Base-by-base conservation (phyloP, 2,329 filamentous ascomycete genomes). In the Aspergillus piperis region DNA sequence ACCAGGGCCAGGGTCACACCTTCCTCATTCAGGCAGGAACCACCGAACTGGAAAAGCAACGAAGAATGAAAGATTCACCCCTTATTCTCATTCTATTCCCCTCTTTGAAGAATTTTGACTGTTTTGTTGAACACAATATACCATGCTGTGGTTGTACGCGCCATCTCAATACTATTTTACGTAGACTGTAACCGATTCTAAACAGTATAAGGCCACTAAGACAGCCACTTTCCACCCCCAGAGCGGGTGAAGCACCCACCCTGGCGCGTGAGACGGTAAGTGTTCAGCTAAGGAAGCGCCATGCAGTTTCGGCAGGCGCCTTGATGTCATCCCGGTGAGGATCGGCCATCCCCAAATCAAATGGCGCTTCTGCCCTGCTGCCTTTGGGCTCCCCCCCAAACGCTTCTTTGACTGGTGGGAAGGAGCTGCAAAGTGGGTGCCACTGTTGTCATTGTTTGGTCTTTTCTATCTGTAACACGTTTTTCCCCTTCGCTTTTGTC, bases 251-350 rank as follows among this genome's bases (percentile, higher is more conserved):
- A 36, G 32, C 32, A 36, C 11, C 32, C 32, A 36, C 32, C 32
- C 32, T 36, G 32, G 32, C 32, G 11, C 32, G 32, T 36, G 32
- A 36, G 32, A 36, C 32, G 11, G 41, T 44, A 44, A 47, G 49
- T 41, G 51, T 49, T 39, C 10, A 23, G 30, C 32, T 36, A 36
- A 36, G 36, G 23, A 63, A 56, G 55, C 53, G 61, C 61, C 27
- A 27, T 52, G 57, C 39, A 39, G 72, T 75, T 74, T 73, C 71
- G 73, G 64, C 58, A 70, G 64, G 70, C 73, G 73, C 73, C 64
- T 36, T 74, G 73, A 75, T 75, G 71, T 75, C 72, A 75, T 73
- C 64, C 32, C 41, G 25, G 41, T 25, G 54, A 25, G 41, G 60
- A 65, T 65, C 64, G 54, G 38, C 54, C 59, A 47, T 48, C 60